These are phyloP conservation scores for Camellia japonica DNA, from an alignment of 148 eudicot species.

Conservation along the genomic window DNA sequence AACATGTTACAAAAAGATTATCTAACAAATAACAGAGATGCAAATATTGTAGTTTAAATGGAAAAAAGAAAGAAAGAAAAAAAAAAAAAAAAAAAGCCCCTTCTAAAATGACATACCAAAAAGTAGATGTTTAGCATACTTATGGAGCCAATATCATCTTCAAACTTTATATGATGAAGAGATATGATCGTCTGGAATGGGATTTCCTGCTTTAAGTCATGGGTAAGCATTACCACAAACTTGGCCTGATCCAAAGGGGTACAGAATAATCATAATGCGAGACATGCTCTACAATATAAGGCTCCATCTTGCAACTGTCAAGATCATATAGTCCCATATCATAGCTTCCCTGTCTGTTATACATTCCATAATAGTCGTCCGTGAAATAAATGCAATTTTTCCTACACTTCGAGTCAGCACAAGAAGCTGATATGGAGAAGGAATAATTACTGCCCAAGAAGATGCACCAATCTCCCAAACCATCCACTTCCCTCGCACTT, in stretches of 20 bases:
- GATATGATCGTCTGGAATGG: no score
- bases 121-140: no score
- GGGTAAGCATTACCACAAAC: background rate
- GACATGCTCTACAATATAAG: background rate
- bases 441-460: slow-evolving; percentile 11
- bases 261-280: background rate
- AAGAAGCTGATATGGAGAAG: background rate
- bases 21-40: no score
- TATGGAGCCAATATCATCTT: no score
- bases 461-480: slow-evolving; percentile 9
- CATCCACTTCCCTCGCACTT: slow-evolving; percentile 1
- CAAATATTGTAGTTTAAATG: no score
- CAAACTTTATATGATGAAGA: no score
- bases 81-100: no score
- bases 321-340: slow-evolving; percentile 2
- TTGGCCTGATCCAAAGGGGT: slow-evolving; percentile 8
- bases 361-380: slow-evolving; percentile 1
- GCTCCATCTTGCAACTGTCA: background rate
- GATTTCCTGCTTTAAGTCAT: no score
- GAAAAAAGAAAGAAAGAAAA: no score
- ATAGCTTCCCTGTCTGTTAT: background rate
- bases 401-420: background rate
- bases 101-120: no score
- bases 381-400: slow-evolving; percentile 13
- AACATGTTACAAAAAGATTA: no score